Conservation (phyloP, 2,329 filamentous ascomycete genomes). For the Raffaelea albimanens region DNA sequence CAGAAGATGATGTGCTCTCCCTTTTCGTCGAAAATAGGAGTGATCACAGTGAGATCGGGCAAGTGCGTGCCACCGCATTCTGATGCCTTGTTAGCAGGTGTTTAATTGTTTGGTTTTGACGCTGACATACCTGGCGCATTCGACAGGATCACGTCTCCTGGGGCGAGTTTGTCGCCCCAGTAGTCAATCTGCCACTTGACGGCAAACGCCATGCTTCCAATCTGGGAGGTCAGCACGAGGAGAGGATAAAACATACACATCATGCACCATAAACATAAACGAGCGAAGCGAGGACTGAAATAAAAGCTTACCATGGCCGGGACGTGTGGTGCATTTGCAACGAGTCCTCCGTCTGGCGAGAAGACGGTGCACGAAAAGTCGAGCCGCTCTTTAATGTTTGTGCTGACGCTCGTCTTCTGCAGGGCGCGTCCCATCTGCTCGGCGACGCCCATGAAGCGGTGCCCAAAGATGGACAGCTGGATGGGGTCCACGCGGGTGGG, state of each 20-base stretch:
- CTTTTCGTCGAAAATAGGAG: constrained; percentile 58
- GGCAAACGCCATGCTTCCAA: constrained; percentile 75
- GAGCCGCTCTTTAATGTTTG: constrained; percentile 73
- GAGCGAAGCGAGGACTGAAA: background rate
- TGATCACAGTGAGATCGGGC: constrained; percentile 72
- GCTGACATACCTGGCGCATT: background rate
- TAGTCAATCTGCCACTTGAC: constrained; percentile 69
- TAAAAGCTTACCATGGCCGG: constrained; percentile 50
- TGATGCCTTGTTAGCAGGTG: constrained; percentile 70
- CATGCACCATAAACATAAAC: constrained; percentile 40
- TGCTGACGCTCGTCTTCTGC: constrained; percentile 72
- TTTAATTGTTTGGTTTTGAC: no score
- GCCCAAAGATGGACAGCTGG: constrained; percentile 68
- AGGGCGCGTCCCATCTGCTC: constrained; percentile 75
- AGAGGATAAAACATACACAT: no score
- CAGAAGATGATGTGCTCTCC: constrained; percentile 71
- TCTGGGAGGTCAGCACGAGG: constrained; percentile 66
- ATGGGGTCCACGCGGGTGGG: constrained; percentile 58
- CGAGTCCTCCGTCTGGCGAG: constrained; percentile 62
- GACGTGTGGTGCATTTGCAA: constrained; percentile 73
- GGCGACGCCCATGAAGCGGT: constrained; percentile 78
- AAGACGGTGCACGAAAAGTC: constrained; percentile 80
- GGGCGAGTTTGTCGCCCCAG: constrained; percentile 60
- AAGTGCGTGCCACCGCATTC: constrained; percentile 76
- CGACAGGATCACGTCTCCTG: constrained; percentile 52